A percentile compares a stretch with the other conserved stretches of the same genome.
Evolutionary conservation across 306 rosid genomes (phyloP).

Genomic region (Amphicarpaea edgeworthii): DNA sequence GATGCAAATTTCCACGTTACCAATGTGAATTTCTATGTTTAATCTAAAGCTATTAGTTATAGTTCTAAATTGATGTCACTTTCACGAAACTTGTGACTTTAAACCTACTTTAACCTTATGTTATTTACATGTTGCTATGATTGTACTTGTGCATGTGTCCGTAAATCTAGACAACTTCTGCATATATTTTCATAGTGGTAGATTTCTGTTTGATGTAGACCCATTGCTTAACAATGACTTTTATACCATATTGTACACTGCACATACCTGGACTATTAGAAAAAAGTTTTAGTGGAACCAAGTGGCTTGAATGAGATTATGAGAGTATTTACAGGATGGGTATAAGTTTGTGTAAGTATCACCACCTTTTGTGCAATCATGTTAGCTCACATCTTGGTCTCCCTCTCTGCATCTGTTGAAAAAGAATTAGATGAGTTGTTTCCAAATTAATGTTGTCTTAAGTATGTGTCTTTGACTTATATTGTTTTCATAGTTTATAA

Average conservation of each 20-base stretch:
- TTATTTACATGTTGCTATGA: slow-evolving; percentile 4
- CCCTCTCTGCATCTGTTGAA: not conserved
- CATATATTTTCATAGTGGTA: not conserved
- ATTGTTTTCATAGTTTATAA: not conserved
- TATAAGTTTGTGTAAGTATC: not conserved
- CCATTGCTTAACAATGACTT: not conserved
- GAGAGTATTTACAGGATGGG: not conserved
- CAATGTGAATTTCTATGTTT: no score
- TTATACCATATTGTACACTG: not conserved
- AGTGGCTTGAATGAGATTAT: not conserved
- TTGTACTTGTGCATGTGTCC: not conserved
- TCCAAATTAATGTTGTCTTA: not conserved
- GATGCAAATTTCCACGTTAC: no score
- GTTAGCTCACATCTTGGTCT: not conserved
- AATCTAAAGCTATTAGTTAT: not conserved
- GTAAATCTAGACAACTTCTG: not conserved
- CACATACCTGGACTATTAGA: not conserved
- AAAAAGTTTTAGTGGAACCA: not conserved
- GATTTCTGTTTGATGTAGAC: not conserved
- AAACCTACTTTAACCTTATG: not conserved
- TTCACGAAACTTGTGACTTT: slow-evolving; percentile 2
- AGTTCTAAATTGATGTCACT: not conserved
- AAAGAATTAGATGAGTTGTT: not conserved
- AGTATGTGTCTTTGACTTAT: not conserved
- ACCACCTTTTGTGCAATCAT: not conserved